Base-by-base conservation (phyloP, 495 filamentous ascomycete species). In the Penicillium fimorum region DNA sequence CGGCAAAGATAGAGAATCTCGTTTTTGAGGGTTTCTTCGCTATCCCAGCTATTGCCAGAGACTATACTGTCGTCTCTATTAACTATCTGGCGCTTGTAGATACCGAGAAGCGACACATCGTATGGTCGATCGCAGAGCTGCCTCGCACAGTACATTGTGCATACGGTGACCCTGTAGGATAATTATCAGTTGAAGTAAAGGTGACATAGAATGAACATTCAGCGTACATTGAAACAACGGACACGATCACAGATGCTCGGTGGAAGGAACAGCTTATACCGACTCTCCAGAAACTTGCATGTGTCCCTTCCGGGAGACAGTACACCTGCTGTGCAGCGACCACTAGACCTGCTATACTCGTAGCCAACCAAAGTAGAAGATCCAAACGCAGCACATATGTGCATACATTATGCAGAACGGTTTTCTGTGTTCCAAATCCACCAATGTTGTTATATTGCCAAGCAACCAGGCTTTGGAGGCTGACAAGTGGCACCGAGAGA, bases 201-300 rank as follows among this genome's bases (percentile, higher is more conserved):
- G 29, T 0, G 20, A 5, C 6, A 46, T 1, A 6, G 9, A 18
- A 4, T 27, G 6, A 18, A 12, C 8, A 22, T 17, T 24, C 13
- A 18, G 67, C 75, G 59, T 64, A 79, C 76, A 79, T 66, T 29
- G 74, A 65, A 12, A 71, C 33, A 10, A 76, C 61, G 0, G 73
- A 64, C 11, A 76, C 58, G 30, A 77, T 70, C 11, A 79, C 69
- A 0, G 64, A 57, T 0, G 67, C 63, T 30, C 74, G 63, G 52
- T 78, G 73, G 38, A 79, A 70, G 8, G 68, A 68, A 63, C 76
- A 79, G 57, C 75, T 76, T 12, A 63, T 41, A 27, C 76, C 76
- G 9, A 69, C 65, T 47, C 70, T 66, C 75, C 76, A 78, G 49
- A 70, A 76, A 11, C 58, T 57, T 8, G 45, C 69, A 38, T 58